Conservation (phyloP, 192 early-diverging fungal genomes). For the Coemansia sp. region DNA sequence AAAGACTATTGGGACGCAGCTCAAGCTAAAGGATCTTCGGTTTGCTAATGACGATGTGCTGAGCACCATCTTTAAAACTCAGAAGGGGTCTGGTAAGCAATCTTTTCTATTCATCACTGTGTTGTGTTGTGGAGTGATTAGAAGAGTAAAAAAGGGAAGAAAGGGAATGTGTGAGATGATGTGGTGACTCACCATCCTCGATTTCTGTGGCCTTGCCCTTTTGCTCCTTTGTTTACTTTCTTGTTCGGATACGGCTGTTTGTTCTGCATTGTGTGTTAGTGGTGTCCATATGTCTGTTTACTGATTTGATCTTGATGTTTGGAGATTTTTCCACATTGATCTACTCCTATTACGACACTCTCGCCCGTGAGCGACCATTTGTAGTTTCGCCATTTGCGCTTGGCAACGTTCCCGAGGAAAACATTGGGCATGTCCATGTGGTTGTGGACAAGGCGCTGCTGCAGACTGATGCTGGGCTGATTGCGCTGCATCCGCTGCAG, state of each 20-base stretch:
- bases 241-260: too few species aligned
- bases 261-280: too few species aligned
- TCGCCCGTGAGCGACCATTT: too few species aligned
- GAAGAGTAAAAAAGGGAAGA: too few species aligned
- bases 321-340: too few species aligned
- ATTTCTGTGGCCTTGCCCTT: too few species aligned
- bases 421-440: conserved; percentile 62
- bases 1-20: conserved; percentile 55
- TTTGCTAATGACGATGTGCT: conserved; percentile 73
- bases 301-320: too few species aligned
- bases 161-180: not conserved
- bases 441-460: conserved; percentile 73
- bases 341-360: too few species aligned
- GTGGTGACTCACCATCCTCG: too few species aligned
- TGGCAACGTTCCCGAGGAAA: conserved; percentile 59
- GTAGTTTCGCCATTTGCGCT: conserved; percentile 78
- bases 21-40: conserved; percentile 71
- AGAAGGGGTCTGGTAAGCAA: conserved; percentile 62
- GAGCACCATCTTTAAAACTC: conserved; percentile 53
- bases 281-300: too few species aligned
- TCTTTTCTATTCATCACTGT: not conserved
- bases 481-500: conserved; percentile 72
- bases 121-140: too few species aligned
- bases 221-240: too few species aligned
- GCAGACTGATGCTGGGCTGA: conserved; percentile 29